Conservation (phyloP, 139 green algal species). For the Dunaliella primolecta region DNA sequence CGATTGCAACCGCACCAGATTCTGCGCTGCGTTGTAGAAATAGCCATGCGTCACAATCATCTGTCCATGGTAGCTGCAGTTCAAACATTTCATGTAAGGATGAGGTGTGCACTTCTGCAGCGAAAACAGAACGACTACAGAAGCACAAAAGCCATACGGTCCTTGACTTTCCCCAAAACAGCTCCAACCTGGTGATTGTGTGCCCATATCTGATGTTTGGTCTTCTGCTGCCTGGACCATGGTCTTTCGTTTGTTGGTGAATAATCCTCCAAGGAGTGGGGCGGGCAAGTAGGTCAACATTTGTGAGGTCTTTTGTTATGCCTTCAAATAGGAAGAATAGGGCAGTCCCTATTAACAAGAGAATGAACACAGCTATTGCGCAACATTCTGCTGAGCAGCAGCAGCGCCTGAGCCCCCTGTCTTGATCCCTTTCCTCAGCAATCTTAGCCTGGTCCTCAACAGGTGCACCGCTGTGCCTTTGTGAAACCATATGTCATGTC, state of each 20-base stretch:
- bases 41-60: constrained; percentile 17
- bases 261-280: neutral
- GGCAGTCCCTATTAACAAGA: neutral
- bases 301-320: neutral
- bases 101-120: no score
- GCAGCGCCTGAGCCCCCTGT: neutral
- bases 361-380: neutral
- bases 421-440: neutral
- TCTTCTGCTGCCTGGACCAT: neutral
- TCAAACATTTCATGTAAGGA: no score
- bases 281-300: neutral
- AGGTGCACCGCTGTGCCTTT: no score
- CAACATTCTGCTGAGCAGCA: neutral
- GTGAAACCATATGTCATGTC: no score
- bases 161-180: neutral
- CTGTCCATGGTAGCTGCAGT: neutral
- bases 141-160: no score
- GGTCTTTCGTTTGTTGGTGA: neutral
- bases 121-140: no score
- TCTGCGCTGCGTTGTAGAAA: neutral
- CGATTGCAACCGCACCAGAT: neutral
- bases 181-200: neutral
- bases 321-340: neutral
- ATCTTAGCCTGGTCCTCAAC: no score
- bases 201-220: neutral